phyloP scores from a whole-genome alignment of 768 basidiomycete species.

The Suillus americanus region DNA sequence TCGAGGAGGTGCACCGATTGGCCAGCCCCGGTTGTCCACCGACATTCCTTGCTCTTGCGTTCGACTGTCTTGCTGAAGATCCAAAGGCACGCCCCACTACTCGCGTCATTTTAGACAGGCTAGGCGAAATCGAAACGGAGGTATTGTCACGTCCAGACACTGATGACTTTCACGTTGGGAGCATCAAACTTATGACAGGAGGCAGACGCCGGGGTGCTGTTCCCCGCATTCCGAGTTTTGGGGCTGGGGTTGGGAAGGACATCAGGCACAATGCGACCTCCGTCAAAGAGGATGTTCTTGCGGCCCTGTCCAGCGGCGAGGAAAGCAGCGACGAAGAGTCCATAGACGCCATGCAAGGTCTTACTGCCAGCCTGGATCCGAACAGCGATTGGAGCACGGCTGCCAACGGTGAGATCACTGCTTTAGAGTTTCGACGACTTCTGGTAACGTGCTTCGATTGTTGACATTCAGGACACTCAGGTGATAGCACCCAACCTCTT shows the following conservation, averaged over 20 bases:
- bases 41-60: conserved; percentile 70
- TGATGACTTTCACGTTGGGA: conserved; percentile 78
- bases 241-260: conserved; percentile 64
- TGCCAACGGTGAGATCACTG: conserved; percentile 29
- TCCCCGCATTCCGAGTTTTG: conserved; percentile 88
- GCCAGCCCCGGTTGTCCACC: conserved; percentile 78
- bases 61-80: conserved; percentile 72
- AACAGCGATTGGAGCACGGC: conserved; percentile 47
- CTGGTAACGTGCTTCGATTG: conserved; percentile 10
- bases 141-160: conserved; percentile 68
- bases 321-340: conserved; percentile 72
- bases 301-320: conserved; percentile 41
- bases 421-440: conserved; percentile 7
- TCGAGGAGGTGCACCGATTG: conserved; percentile 63
- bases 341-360: conserved; percentile 54
- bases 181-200: conserved; percentile 78
- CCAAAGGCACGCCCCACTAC: conserved; percentile 74
- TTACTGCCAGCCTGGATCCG: conserved; percentile 49
- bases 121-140: conserved; percentile 82
- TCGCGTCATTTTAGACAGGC: conserved; percentile 71
- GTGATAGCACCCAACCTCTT: conserved; percentile 55
- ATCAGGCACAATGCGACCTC: conserved; percentile 40
- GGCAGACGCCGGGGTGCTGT: conserved; percentile 55
- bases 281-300: conserved; percentile 35
- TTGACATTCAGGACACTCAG: conserved; percentile 31